Conservation (phyloP, 305 asterid species). For the Plantago coronopus region DNA sequence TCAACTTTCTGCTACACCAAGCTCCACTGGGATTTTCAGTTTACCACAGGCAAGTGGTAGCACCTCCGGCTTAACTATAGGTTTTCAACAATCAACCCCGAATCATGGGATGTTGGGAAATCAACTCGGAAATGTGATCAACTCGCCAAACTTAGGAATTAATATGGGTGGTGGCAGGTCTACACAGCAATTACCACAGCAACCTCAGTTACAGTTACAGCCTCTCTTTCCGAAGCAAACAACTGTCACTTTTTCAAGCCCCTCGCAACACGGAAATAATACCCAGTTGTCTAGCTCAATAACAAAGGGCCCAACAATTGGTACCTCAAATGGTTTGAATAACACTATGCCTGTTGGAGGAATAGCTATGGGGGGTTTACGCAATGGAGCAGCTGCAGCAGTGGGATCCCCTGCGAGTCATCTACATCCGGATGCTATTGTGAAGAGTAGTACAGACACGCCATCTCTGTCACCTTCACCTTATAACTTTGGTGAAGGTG, state of each 20-base stretch:
- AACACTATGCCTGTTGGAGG: constrained; percentile 41
- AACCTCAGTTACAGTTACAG: constrained; percentile 44
- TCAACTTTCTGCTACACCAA: constrained; percentile 38
- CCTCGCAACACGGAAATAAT: constrained; percentile 43
- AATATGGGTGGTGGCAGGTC: constrained; percentile 37
- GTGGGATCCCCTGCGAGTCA: constrained; percentile 53
- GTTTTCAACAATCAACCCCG: constrained; percentile 53
- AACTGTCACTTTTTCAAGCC: constrained; percentile 54
- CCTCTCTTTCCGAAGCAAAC: constrained; percentile 81
- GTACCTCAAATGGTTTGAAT: constrained; percentile 38
- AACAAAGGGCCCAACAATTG: constrained; percentile 38
- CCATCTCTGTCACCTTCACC: constrained; percentile 66
- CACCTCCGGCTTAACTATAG: constrained; percentile 39
- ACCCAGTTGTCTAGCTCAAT: constrained; percentile 46
- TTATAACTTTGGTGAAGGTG: constrained; percentile 54
- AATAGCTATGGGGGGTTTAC: constrained; percentile 38
- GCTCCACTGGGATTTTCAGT: constrained; percentile 33
- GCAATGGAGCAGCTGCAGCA: constrained; percentile 40
- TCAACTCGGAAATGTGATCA: constrained; percentile 32
- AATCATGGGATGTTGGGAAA: constrained; percentile 41
- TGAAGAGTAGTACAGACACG: constrained; percentile 44
- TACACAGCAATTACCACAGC: constrained; percentile 37
- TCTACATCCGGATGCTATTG: constrained; percentile 36
- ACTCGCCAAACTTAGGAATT: constrained; percentile 38
- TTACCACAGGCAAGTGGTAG: constrained; percentile 34